phyloP scores from a whole-genome alignment of 2,329 filamentous ascomycete genomes.

The Fusarium zealandicum region DNA sequence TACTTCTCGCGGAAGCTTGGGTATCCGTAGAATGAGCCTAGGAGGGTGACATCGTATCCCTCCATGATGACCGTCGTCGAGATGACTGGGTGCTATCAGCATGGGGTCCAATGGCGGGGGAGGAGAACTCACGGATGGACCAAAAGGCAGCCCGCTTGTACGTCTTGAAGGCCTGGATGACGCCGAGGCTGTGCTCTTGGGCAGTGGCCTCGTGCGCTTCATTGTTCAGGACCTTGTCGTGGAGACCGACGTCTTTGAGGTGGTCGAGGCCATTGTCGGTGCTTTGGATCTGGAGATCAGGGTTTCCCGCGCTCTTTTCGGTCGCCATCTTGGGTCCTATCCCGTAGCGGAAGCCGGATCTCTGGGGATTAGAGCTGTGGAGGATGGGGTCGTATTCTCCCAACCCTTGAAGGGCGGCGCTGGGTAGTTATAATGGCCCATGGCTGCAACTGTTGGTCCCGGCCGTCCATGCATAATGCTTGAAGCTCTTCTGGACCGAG shows the following conservation, averaged over 20 bases:
- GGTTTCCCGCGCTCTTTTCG: slow-evolving; percentile 29
- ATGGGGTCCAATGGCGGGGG: not conserved
- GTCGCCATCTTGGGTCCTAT: slow-evolving; percentile 31
- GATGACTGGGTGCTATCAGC: slow-evolving; percentile 44
- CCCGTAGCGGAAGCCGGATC: slow-evolving; percentile 10
- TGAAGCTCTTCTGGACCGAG: not conserved
- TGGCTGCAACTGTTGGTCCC: not conserved
- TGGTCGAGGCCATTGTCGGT: slow-evolving; percentile 42
- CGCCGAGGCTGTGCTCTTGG: slow-evolving; percentile 47
- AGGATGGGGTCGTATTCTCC: not conserved
- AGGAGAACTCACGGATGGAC: slow-evolving; percentile 47
- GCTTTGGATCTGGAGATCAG: slow-evolving; percentile 43
- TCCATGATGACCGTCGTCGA: slow-evolving; percentile 60
- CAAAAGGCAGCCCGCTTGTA: slow-evolving; percentile 52
- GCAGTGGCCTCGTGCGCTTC: slow-evolving; percentile 48
- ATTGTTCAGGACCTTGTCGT: slow-evolving; percentile 49
- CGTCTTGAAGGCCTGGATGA: slow-evolving; percentile 48
- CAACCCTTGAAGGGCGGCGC: not conserved
- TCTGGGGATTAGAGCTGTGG: not conserved
- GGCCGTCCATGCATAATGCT: slow-evolving; percentile 4
- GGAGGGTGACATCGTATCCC: slow-evolving; percentile 57
- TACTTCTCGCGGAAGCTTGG: slow-evolving; percentile 51
- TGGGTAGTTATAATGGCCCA: slow-evolving; percentile 18
- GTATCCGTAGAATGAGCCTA: slow-evolving; percentile 57
- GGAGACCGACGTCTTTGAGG: slow-evolving; percentile 45